These are phyloP conservation scores for Hemileccinum rubropunctum DNA, from an alignment of 768 basidiomycete species.

Conservation along the genomic window DNA sequence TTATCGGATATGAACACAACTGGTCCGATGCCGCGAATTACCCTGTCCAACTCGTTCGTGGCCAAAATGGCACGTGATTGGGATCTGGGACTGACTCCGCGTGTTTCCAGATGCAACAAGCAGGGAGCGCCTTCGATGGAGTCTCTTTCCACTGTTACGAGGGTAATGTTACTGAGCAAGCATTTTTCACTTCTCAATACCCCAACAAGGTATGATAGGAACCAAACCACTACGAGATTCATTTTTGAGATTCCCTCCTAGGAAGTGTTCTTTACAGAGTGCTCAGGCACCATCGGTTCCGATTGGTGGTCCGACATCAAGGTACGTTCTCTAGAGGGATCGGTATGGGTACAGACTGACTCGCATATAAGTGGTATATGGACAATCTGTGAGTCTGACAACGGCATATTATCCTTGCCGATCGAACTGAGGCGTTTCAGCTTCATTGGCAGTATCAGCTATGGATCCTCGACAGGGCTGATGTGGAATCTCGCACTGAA, in stretches of 20 bases:
- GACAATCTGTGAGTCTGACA: slow-evolving; percentile 50
- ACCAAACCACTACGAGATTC: not conserved
- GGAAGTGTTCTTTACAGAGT: slow-evolving; percentile 55
- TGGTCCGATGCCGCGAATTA: slow-evolving; percentile 67
- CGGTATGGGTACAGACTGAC: slow-evolving; percentile 7
- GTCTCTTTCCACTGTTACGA: slow-evolving; percentile 73
- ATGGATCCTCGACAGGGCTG: slow-evolving; percentile 43
- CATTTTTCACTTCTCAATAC: slow-evolving; percentile 51
- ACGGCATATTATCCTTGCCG: slow-evolving; percentile 21
- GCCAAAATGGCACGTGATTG: not conserved
- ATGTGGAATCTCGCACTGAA: slow-evolving; percentile 80
- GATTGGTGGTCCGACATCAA: slow-evolving; percentile 85
- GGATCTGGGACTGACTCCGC: not conserved
- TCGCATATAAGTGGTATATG: slow-evolving; percentile 56
- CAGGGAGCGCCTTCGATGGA: slow-evolving; percentile 54
- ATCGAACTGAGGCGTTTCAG: slow-evolving; percentile 18
- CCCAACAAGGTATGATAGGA: slow-evolving; percentile 44
- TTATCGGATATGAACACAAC: slow-evolving; percentile 74
- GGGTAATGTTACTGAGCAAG: slow-evolving; percentile 53
- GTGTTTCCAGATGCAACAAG: slow-evolving; percentile 49
- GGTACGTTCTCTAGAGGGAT: slow-evolving; percentile 32
- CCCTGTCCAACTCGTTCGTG: slow-evolving; percentile 51
- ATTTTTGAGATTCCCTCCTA: slow-evolving; percentile 6
- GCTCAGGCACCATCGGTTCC: slow-evolving; percentile 59
- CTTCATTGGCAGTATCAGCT: slow-evolving; percentile 38